phyloP scores from a whole-genome alignment of 2,329 filamentous ascomycete species.

The Nigrospora sphaerica region DNA sequence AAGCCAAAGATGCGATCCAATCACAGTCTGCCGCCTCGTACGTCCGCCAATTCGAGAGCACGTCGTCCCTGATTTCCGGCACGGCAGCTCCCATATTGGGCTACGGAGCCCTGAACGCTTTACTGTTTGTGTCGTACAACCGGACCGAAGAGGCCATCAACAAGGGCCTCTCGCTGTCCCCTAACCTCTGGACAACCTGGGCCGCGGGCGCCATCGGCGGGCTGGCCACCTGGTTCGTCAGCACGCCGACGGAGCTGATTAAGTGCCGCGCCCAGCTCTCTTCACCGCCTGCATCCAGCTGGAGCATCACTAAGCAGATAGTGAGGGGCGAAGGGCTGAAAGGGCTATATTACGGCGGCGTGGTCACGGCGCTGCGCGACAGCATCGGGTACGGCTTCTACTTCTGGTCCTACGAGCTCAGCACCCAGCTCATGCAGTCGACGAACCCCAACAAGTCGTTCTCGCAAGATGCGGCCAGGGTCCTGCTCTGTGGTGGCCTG shows the following conservation, averaged over 20 bases:
- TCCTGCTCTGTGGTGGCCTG: constrained; percentile 77
- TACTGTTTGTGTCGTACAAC: constrained; percentile 89
- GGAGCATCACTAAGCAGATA: constrained; percentile 56
- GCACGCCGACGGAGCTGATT: constrained; percentile 81
- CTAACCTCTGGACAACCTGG: constrained; percentile 63
- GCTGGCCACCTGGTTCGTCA: constrained; percentile 77
- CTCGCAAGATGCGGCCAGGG: constrained; percentile 47
- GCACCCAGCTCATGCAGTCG: constrained; percentile 50
- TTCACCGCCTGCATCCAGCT: constrained; percentile 44
- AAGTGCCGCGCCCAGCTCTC: constrained; percentile 80
- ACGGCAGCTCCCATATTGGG: constrained; percentile 79
- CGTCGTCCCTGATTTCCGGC: constrained; percentile 47
- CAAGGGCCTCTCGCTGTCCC: constrained; percentile 20
- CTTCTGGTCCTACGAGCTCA: constrained; percentile 86
- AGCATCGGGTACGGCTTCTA: constrained; percentile 96
- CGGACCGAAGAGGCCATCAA: constrained; percentile 63
- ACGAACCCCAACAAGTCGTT: constrained; percentile 7
- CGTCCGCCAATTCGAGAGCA: constrained; percentile 24
- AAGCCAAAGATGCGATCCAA: constrained; percentile 45
- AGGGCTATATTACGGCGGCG: constrained; percentile 76
- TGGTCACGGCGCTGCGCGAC: constrained; percentile 75
- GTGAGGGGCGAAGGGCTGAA: constrained; percentile 49
- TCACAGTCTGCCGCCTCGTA: constrained; percentile 13
- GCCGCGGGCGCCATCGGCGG: constrained; percentile 75
- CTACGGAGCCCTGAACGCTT: constrained; percentile 84